phyloP scores from a whole-genome alignment of 2,329 filamentous ascomycete species.

The Fusarium xyrophilum region DNA sequence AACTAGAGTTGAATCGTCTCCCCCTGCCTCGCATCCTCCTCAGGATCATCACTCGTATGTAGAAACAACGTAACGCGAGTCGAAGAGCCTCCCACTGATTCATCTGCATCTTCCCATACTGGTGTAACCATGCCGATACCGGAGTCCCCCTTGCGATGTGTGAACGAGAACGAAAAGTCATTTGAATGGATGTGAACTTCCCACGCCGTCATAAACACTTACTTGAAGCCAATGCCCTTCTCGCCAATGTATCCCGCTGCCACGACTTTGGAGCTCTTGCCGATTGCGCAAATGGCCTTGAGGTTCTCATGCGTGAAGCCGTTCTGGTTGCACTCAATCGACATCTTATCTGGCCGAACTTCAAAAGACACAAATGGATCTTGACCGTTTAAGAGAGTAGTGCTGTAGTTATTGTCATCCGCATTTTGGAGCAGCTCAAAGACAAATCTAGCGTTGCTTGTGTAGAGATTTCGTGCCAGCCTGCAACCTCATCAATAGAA shows the following conservation, averaged over 20 bases:
- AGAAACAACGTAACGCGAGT: constrained; percentile 51
- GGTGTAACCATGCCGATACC: constrained; percentile 61
- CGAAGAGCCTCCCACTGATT: constrained; percentile 8
- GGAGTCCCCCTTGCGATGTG: constrained; percentile 47
- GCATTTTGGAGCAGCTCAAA: constrained; percentile 63
- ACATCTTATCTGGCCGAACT: constrained; percentile 48
- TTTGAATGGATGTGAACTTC: constrained; percentile 55
- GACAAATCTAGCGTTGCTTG: constrained; percentile 55
- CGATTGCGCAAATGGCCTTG: constrained; percentile 54
- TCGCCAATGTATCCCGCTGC: constrained; percentile 56
- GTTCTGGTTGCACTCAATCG: constrained; percentile 59
- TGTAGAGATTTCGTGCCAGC: constrained; percentile 53
- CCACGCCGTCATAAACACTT: constrained; percentile 56
- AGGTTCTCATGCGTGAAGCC: constrained; percentile 54
- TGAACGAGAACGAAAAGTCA: constrained; percentile 54
- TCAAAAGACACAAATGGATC: constrained; percentile 47
- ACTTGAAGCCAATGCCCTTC: constrained; percentile 61
- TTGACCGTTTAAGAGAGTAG: constrained; percentile 17
- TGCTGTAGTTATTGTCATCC: constrained; percentile 56
- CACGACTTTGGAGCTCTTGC: constrained; percentile 54
- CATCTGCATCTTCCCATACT: constrained; percentile 46
- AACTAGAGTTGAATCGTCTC: constrained; percentile 47
- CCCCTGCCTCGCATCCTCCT: constrained; percentile 19
- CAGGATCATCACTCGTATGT: constrained; percentile 38
- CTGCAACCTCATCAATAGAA: constrained; percentile 42